Conservation (phyloP, 23 red algal species). For the Gracilaria vermiculophylla region DNA sequence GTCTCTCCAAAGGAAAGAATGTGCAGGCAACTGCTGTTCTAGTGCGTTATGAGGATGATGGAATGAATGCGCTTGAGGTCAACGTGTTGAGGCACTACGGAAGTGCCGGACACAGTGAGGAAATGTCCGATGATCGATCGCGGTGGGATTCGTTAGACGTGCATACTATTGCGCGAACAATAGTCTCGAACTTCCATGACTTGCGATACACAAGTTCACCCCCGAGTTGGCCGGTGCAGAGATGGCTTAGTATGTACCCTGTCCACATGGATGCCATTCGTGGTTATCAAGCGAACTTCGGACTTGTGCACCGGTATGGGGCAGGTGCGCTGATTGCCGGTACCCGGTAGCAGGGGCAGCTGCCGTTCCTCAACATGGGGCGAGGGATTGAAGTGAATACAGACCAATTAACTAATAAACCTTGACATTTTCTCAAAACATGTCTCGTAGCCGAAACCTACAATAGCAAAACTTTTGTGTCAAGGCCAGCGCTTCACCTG, state of each 20-base stretch:
- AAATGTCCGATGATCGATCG: slow-evolving; percentile 41
- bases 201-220: slow-evolving; percentile 35
- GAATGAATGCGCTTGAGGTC: slow-evolving; percentile 32
- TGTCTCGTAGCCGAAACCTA: too few species aligned
- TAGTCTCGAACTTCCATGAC: slow-evolving; percentile 51
- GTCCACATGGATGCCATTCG: slow-evolving; percentile 60
- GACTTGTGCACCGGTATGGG: neutral
- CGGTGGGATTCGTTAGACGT: slow-evolving; percentile 53
- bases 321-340: neutral
- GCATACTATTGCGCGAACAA: slow-evolving; percentile 29
- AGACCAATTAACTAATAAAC: neutral
- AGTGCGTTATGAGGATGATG: slow-evolving; percentile 18
- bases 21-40: slow-evolving; percentile 43
- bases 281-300: slow-evolving; percentile 16
- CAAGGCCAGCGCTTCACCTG: too few species aligned
- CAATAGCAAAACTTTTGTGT: too few species aligned
- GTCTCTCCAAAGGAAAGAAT: slow-evolving; percentile 6
- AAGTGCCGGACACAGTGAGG: slow-evolving; percentile 12
- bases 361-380: neutral
- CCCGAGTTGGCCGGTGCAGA: slow-evolving; percentile 32
- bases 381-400: neutral
- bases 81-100: slow-evolving; percentile 59
- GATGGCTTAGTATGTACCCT: slow-evolving; percentile 50
- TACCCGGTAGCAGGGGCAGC: neutral
- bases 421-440: too few species aligned